Conservation (phyloP, 495 filamentous ascomycete species). For the Pseudoneurospora amorphoporcata region DNA sequence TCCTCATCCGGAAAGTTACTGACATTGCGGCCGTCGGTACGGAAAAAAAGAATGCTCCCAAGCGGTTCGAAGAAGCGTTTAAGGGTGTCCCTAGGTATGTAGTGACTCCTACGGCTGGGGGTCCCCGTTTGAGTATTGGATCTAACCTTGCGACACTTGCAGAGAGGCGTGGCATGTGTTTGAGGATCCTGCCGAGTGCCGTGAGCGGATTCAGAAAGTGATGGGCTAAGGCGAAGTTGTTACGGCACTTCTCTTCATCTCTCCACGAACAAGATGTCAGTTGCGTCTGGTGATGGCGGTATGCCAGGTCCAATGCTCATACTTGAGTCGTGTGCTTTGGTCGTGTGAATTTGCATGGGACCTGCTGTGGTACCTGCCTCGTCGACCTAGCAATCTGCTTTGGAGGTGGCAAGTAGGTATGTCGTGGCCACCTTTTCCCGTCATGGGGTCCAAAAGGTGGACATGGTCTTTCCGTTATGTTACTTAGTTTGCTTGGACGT, state of each 20-base stretch:
- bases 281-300: neutral
- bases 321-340: neutral
- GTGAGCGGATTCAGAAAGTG: conserved; percentile 26
- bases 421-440: neutral
- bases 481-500: neutral
- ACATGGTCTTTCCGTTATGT: neutral
- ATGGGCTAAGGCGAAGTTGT: conserved; percentile 4
- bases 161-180: conserved; percentile 68
- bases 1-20: conserved; percentile 74
- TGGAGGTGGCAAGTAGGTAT: neutral
- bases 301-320: neutral
- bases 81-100: conserved; percentile 47
- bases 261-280: neutral
- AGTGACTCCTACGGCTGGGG: neutral
- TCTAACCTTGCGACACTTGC: neutral
- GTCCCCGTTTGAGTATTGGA: neutral
- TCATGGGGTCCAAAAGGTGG: neutral
- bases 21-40: conserved; percentile 62
- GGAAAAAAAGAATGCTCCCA: conserved; percentile 57
- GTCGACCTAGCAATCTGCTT: neutral
- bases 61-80: conserved; percentile 78
- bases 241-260: neutral
- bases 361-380: neutral
- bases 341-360: neutral
- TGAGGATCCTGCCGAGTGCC: conserved; percentile 57